Percentiles rank a stretch among this genome's conserved stretches.
These are phyloP conservation scores for Salvia hispanica DNA, from an alignment of 257 asterid species.

Conservation along the genomic window DNA sequence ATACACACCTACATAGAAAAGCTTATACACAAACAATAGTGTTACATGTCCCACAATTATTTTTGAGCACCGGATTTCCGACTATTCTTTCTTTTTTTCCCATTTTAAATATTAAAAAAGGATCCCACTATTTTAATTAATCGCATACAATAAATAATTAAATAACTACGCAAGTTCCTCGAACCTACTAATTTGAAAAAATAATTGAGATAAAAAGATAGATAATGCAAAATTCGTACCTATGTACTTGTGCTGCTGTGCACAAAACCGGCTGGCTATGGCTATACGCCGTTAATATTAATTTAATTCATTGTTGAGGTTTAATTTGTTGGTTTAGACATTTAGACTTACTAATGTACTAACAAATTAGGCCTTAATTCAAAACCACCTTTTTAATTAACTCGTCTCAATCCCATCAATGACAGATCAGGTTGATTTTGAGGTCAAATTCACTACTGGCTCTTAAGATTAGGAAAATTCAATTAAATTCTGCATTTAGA, in stretches of 20 bases:
- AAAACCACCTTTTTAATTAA: conserved; percentile 4
- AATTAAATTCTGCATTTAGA: too few species aligned
- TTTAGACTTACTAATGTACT: not conserved
- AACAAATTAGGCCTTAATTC: not conserved
- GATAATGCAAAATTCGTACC: conserved; percentile 1
- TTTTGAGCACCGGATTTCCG: not conserved
- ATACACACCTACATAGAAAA: not conserved
- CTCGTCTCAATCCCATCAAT: not conserved
- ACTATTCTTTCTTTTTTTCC: too few species aligned
- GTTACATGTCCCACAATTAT: not conserved
- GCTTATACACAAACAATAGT: not conserved
- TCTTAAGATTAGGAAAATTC: too few species aligned
- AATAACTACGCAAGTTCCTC: not conserved
- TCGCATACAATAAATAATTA: not conserved
- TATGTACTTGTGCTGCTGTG: not conserved
- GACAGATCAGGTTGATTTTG: too few species aligned
- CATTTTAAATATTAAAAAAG: too few species aligned
- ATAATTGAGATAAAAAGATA: conserved; percentile 10
- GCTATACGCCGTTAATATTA: conserved; percentile 14
- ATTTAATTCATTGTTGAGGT: not conserved
- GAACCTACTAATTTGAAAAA: not conserved
- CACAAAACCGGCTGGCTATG: conserved; percentile 16
- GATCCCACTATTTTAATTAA: conserved; percentile 7
- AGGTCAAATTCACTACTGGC: too few species aligned
- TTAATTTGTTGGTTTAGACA: conserved; percentile 26